Evolutionary conservation across 2,329 filamentous ascomycete species (phyloP).

Genomic region (Plectosphaerella sp.): DNA sequence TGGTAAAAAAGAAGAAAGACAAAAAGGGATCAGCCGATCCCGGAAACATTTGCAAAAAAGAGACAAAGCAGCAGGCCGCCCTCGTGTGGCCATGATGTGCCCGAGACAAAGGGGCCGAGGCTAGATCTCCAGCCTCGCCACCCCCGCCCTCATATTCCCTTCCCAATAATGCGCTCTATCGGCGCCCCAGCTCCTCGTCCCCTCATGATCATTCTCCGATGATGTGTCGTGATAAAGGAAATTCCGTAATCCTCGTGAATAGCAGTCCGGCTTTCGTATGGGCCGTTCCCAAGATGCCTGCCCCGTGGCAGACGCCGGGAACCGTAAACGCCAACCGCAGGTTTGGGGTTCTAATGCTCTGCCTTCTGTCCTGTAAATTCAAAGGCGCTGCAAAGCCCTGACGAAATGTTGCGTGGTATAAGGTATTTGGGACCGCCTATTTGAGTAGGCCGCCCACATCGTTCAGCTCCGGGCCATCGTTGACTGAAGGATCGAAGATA

Average conservation of each 20-base stretch:
- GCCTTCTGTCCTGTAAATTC: no score
- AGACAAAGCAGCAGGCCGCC: conserved; percentile 3
- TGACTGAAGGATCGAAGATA: conserved; percentile 22
- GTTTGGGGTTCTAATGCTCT: no score
- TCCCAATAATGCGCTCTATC: not conserved
- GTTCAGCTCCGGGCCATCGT: conserved; percentile 26
- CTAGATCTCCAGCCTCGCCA: no score
- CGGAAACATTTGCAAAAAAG: conserved; percentile 1
- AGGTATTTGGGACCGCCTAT: not conserved
- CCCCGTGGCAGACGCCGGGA: no score
- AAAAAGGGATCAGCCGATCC: not conserved
- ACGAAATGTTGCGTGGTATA: no score
- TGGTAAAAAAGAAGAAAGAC: conserved; percentile 2
- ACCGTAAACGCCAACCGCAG: no score
- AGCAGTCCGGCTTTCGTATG: not conserved
- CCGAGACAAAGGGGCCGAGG: no score
- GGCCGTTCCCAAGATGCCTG: no score
- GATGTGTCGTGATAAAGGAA: not conserved
- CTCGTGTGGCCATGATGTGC: not conserved
- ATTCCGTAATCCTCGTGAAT: not conserved
- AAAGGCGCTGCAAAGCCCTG: no score
- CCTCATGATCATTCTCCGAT: not conserved
- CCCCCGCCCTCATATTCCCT: not conserved
- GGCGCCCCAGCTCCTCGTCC: not conserved
- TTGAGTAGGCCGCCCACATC: conserved; percentile 36